Base-by-base conservation (phyloP, 108 stramenopile species). In the Aureococcus anophagefferens region DNA sequence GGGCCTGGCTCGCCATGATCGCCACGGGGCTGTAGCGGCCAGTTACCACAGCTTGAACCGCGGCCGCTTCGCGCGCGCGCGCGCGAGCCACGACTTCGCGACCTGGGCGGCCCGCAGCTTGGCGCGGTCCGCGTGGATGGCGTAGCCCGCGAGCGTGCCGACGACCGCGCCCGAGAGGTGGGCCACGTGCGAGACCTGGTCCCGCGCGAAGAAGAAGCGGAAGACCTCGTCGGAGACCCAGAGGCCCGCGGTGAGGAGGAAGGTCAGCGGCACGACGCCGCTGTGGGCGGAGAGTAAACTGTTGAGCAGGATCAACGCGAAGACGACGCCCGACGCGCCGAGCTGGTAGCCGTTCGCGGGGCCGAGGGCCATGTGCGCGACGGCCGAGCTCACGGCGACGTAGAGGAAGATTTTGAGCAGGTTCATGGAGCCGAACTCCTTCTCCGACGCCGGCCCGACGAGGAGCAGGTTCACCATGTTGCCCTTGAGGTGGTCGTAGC, bases 251-350 rank as follows among this genome's bases (percentile, higher is more conserved):
- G 71, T 72, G 28, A 80, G 62, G 11, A 80, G 72, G 71, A 80
- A 80, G 0, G 72, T 45, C 37, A 80, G 25, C 25, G 79, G 79
- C 32, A 80, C 65, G 37, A 35, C 69, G n/a, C 75, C 75, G 14
- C 31, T 21, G 37, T 30, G 34, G 5, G 79, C 79, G 13, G 68
- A 30, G 36, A 76, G 70, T 46, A 80, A 31, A 28, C 68, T 70
- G 59, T 76, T 80, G 28, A 80, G 45, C 30, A 80, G 46, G 73
- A 80, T 80, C 65, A 69, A 64, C 63, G 79, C 70, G 69, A 76
- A 80, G 14, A 72, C 75, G 30, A 76, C 75, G 15, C 79, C 79
- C 30, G 46, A 62, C 1, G 75, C 79, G 31, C 79, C 79, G 7
- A 80, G 71, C 62, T 80, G 79, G 64, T 65, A 51, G 0, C 69